Base-by-base conservation (phyloP, 805 yeast species). In the Zygotorulaspora chibaensis region DNA sequence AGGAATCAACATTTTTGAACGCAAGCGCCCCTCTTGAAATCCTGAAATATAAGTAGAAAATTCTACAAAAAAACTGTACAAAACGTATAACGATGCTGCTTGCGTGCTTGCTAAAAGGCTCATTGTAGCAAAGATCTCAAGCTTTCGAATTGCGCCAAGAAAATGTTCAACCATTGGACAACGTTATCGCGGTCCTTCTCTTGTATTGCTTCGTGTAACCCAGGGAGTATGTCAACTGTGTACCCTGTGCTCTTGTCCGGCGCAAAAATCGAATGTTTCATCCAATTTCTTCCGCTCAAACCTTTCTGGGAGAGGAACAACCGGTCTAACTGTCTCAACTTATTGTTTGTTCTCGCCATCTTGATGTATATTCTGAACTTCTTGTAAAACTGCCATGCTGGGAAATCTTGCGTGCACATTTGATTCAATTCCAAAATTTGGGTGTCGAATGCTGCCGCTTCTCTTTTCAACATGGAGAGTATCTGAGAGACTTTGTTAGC, bases 381-480 rank as follows among this genome's bases (percentile, higher is more conserved):
- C 52, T 72, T 75, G 52, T 71, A 74, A 42, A 75, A 67, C 51
- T 75, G 71, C 68, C 83, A 87, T 89, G 96, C 84, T 1, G 96
- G 89, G 55, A 77, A 84, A 55, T 87, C 97, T 35, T 73, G 67
- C 1, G 72, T 64, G 44, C 81, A 76, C 28, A 75, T 71, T 1
- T 67, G 64, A 51, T 79, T 80, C 23, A 87, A 69, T 1, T 69
- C 60, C 3, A 57, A 56, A 15, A 75, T 72, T 49, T 72, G 72
- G 2, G 53, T 56, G 54, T 85, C 90, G 54, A 76, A 83, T 1
- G 53, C 47, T 0, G 46, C 43, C 1, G 84, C 66, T 0, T 58
- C 54, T 6, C 42, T 41, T 5, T 51, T 38, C 15, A 48, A 12
- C 25, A 42, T 31, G 10, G 44, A 33, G 3, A 61, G 30, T 8